Percentiles rank a stretch among this genome's conserved stretches.
Conservation (phyloP, 257 asterid species). For the Mentha longifolia region DNA sequence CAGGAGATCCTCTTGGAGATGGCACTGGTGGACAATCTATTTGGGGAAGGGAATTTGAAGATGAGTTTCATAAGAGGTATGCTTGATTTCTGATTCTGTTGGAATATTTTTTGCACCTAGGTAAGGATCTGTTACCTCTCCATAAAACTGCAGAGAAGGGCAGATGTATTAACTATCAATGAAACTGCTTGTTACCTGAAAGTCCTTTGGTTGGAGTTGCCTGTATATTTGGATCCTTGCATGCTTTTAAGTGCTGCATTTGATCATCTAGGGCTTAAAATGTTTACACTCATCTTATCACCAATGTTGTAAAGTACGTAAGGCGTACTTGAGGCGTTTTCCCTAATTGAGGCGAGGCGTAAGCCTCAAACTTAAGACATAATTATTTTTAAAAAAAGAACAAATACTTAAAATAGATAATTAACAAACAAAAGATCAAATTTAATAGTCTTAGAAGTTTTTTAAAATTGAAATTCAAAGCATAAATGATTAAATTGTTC, state of each 20-base stretch:
- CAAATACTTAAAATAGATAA: no score
- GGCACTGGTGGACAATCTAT: constrained; percentile 99
- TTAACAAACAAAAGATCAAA: no score
- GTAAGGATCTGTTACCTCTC: background rate
- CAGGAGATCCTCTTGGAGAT: constrained; percentile 99
- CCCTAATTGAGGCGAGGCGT: no score
- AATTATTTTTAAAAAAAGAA: no score
- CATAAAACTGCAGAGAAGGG: constrained; percentile 1
- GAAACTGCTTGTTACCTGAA: constrained; percentile 26
- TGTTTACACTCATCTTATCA: background rate
- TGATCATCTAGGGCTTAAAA: background rate
- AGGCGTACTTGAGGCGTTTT: no score
- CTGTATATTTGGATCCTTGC: constrained; percentile 1
- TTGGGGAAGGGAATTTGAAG: constrained; percentile 99
- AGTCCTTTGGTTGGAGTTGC: background rate
- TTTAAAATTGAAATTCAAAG: no score
- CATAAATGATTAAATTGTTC: no score
- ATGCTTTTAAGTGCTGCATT: background rate
- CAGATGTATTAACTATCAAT: background rate
- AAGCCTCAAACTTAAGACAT: no score
- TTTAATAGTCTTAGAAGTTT: no score
- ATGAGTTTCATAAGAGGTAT: constrained; percentile 96
- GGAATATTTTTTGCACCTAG: background rate
- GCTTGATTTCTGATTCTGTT: constrained; percentile 18
- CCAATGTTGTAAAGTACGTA: no score